Percentiles rank a stretch among this genome's conserved stretches.
phyloP scores from a whole-genome alignment of 1,139 yeast genomes.

The Suhomyces kunorum region DNA sequence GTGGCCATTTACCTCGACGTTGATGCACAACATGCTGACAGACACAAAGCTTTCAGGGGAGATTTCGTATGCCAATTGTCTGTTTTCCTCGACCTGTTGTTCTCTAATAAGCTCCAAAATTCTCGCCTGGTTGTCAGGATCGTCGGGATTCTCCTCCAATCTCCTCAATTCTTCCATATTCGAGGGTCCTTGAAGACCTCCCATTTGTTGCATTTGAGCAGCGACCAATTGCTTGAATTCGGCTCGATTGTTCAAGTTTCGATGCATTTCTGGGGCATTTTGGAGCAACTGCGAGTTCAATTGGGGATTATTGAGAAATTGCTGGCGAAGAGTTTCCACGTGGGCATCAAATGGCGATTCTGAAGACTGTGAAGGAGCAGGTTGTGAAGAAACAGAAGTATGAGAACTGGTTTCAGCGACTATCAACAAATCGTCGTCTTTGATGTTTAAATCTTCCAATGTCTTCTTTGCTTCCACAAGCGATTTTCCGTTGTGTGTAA shows the following conservation, averaged over 20 bases:
- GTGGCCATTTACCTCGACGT: constrained; percentile 74
- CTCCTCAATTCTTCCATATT: constrained; percentile 52
- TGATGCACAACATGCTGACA: constrained; percentile 81
- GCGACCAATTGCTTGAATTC: constrained; percentile 50
- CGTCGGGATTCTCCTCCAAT: constrained; percentile 64
- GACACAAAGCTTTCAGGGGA: constrained; percentile 87
- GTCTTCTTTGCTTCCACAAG: constrained; percentile 38
- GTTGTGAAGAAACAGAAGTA: constrained; percentile 8
- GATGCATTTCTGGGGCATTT: constrained; percentile 45
- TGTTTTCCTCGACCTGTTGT: constrained; percentile 75
- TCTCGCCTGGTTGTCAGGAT: constrained; percentile 67
- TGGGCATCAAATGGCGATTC: constrained; percentile 23
- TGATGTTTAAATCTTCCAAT: constrained; percentile 48
- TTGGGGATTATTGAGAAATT: constrained; percentile 42
- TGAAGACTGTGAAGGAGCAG: constrained; percentile 6
- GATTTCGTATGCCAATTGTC: constrained; percentile 76
- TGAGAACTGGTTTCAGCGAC: constrained; percentile 18
- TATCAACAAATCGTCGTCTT: constrained; percentile 60
- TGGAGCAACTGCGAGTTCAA: constrained; percentile 35
- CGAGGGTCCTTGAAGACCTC: not conserved
- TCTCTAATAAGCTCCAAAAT: constrained; percentile 71
- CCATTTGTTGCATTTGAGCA: constrained; percentile 24
- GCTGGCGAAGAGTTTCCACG: constrained; percentile 54
- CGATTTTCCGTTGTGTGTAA: constrained; percentile 49
- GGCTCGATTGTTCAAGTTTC: constrained; percentile 51